Percentiles rank a stretch among this genome's conserved stretches.
Conservation (phyloP, 495 filamentous ascomycete species). For the Podospora pseudopauciseta region DNA sequence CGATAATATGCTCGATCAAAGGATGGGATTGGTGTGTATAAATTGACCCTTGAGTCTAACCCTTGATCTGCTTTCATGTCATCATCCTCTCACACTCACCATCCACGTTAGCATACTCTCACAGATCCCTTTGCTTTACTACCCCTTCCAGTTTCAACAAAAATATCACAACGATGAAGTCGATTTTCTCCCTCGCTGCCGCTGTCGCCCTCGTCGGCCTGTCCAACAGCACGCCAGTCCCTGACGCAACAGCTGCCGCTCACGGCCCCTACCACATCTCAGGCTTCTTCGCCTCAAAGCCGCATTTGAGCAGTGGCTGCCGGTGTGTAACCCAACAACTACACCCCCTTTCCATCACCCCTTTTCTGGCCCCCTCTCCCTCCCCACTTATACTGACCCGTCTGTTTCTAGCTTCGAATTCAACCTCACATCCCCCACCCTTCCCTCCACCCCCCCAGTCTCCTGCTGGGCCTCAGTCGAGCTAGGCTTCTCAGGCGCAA, state of each 20-base stretch:
- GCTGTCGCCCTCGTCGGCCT: slow-evolving; percentile 6
- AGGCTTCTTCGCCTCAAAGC: slow-evolving; percentile 13
- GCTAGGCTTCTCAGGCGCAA: slow-evolving; percentile 14
- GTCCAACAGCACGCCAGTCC: slow-evolving; percentile 4
- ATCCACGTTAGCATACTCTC: background rate
- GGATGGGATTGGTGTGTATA: background rate
- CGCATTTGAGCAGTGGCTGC: slow-evolving; percentile 10
- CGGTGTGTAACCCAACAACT: slow-evolving; percentile 2
- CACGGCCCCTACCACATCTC: slow-evolving; percentile 13
- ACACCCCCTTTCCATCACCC: background rate
- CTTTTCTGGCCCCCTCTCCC: background rate
- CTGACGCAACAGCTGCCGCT: background rate
- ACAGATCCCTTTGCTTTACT: background rate
- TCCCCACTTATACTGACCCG: background rate
- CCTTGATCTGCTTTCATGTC: no score
- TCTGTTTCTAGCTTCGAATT: slow-evolving; percentile 8
- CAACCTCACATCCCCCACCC: slow-evolving; percentile 4
- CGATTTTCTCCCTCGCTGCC: slow-evolving; percentile 5
- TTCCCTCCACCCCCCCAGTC: background rate
- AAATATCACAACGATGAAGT: slow-evolving; percentile 7
- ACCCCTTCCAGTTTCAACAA: background rate
- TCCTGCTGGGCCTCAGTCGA: slow-evolving; percentile 11
- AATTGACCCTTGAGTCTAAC: background rate
- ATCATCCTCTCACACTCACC: background rate
- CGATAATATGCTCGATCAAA: background rate